These are phyloP conservation scores for Myrica gale DNA, from an alignment of 306 rosid species.

Conservation along the genomic window DNA sequence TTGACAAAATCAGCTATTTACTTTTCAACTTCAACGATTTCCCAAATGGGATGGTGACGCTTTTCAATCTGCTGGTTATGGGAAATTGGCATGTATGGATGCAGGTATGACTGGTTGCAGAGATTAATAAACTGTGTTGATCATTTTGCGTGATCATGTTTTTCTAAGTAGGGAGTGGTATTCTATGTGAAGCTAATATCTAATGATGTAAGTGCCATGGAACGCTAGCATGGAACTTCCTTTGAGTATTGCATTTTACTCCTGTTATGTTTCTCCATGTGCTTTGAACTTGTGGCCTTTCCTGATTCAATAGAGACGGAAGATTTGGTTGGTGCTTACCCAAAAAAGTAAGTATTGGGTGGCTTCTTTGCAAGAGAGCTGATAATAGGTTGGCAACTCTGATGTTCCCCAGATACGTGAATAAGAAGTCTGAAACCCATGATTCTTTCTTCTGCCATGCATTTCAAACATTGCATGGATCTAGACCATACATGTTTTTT, in stretches of 20 bases:
- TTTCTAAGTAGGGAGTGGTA: slow-evolving; percentile 23
- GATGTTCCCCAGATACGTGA: background rate
- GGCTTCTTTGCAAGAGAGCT: background rate
- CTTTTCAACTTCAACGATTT: slow-evolving; percentile 92
- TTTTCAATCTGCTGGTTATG: slow-evolving; percentile 86
- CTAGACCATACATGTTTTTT: background rate
- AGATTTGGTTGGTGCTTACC: background rate
- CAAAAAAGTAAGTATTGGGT: background rate
- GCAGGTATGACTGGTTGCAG: slow-evolving; percentile 54
- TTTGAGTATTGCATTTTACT: background rate
- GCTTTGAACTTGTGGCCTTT: background rate
- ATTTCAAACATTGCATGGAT: background rate
- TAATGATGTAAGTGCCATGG: background rate
- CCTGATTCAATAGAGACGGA: background rate
- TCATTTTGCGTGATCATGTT: slow-evolving; percentile 13
- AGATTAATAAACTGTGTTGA: background rate
- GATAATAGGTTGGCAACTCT: background rate
- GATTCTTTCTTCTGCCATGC: background rate
- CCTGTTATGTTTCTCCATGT: background rate
- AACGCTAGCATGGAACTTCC: background rate
- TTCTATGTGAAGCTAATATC: background rate
- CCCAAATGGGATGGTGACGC: slow-evolving; percentile 98
- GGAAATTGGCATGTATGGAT: slow-evolving; percentile 79
- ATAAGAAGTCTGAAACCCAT: background rate
- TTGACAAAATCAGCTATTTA: slow-evolving; percentile 80